Evolutionary conservation across 805 yeast genomes (phyloP).

Genomic region (Candida corydali): DNA sequence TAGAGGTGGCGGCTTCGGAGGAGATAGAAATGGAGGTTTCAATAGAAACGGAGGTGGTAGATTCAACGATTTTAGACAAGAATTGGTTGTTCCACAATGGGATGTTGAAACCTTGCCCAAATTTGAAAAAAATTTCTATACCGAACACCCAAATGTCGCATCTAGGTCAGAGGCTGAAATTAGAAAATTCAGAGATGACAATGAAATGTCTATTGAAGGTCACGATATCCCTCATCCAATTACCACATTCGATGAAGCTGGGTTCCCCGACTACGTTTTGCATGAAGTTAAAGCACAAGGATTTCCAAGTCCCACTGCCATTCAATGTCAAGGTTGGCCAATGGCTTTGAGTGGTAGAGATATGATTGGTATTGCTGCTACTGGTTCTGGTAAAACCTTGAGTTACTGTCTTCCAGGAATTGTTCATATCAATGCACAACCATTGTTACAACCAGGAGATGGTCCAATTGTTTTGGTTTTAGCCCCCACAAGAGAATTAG

Average conservation of each 20-base stretch:
- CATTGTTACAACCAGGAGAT: slow-evolving; percentile 86
- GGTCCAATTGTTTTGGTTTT: slow-evolving; percentile 95
- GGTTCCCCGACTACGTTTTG: slow-evolving; percentile 93
- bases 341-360: slow-evolving; percentile 99
- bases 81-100: slow-evolving; percentile 75
- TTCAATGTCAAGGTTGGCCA: slow-evolving; percentile 99
- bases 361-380: slow-evolving; percentile 97
- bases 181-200: slow-evolving; percentile 67
- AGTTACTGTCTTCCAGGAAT: slow-evolving; percentile 96
- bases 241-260: slow-evolving; percentile 91
- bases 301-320: slow-evolving; percentile 90
- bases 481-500: slow-evolving; percentile 98
- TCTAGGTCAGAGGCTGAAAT: slow-evolving; percentile 73
- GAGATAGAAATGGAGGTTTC: slow-evolving; percentile 29
- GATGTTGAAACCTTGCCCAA: slow-evolving; percentile 72
- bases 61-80: slow-evolving; percentile 33
- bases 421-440: slow-evolving; percentile 98
- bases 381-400: slow-evolving; percentile 98
- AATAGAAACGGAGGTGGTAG: slow-evolving; percentile 33
- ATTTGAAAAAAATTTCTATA: slow-evolving; percentile 93
- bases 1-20: slow-evolving; percentile 19
- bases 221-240: slow-evolving; percentile 91
- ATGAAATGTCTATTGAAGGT: slow-evolving; percentile 85
- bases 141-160: slow-evolving; percentile 76
- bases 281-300: slow-evolving; percentile 87